Conservation (phyloP, 163 green algal species). For the Volvox carteri region DNA sequence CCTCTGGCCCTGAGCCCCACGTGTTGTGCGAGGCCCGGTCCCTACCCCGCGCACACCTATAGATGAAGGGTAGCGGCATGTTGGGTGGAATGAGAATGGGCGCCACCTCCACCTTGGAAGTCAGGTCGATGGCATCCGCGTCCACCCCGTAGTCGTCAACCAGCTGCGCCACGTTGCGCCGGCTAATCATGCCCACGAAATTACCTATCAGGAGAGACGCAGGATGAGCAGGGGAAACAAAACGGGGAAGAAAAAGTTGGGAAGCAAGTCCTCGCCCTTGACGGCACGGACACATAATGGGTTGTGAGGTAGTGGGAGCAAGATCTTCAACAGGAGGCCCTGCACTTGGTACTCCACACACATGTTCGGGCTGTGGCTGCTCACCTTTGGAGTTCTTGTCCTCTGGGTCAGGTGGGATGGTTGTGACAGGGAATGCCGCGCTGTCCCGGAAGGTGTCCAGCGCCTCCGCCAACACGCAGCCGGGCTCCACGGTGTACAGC, state of each 20-base stretch:
- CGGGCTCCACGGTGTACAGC: constrained; percentile 58
- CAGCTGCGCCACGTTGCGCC: constrained; percentile 53
- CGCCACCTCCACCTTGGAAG: constrained; percentile 68
- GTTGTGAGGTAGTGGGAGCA: no score
- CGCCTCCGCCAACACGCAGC: constrained; percentile 52
- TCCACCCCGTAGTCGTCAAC: constrained; percentile 57
- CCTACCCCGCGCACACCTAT: constrained; percentile 45
- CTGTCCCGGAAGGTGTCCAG: constrained; percentile 63
- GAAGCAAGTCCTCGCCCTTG: no score
- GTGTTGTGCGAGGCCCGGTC: no score
- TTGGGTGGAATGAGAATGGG: constrained; percentile 70
- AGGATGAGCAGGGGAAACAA: no score
- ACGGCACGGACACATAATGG: no score
- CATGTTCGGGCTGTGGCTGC: background rate
- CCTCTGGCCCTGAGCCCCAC: no score
- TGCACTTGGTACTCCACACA: no score
- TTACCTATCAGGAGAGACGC: constrained; percentile 3
- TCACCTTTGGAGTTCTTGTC: constrained; percentile 31
- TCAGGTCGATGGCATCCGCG: constrained; percentile 63
- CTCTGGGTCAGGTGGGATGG: background rate
- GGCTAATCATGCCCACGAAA: constrained; percentile 71
- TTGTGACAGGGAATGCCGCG: constrained; percentile 64
- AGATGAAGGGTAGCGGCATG: constrained; percentile 75
- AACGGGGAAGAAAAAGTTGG: no score
- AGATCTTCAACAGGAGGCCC: no score